Evolutionary conservation across 805 yeast species (phyloP), one percentile per base, ranked within the genome.

Genomic region (Priceomyces melissophilus): DNA sequence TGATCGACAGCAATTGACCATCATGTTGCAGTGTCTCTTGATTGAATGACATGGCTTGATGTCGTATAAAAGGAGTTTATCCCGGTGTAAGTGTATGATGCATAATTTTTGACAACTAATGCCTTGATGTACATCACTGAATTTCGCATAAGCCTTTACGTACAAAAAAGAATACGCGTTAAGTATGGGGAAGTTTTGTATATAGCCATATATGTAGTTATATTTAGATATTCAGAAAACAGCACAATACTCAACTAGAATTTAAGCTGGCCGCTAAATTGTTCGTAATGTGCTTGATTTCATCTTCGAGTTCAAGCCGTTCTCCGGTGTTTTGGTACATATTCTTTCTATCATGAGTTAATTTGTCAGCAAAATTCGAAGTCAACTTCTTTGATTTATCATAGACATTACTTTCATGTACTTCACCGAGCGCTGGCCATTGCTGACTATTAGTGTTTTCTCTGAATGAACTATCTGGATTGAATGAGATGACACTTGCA

Each of bases 241-340:
- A 33, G 11, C 6, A 23, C 5, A 16, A 31, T 12, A 14, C 32
- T 17, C 30, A 39, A 39, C 40, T 26, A 16, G 60, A 48, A 29
- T 50, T 53, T 16, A 69, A 54, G 2, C 67, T 65, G 23, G 61
- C 61, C 20, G 69, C 66, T 52, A 71, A 71, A 4, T 67, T 60
- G 29, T 65, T 59, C 3, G 75, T 66, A 10, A 71, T 53, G 43
- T 62, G 60, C 35, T 52, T 54, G 6, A 71, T 62, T 41, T 61
- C 67, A 35, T 65, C 68, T 14, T 66, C 71, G 14, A 56, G 44
- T 16, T 30, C 44, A 27, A 20, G 25, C 25, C 17, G 14, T 46
- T 37, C 40, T 52, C 41, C 16, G 50, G 28, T 20, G 8, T 20
- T 20, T 20, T 20, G 25, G 25, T 20, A 20, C 8, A 8, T 20